Evolutionary conservation across 2,329 filamentous ascomycete species (phyloP).

Genomic region (Cladorrhinum sp.): DNA sequence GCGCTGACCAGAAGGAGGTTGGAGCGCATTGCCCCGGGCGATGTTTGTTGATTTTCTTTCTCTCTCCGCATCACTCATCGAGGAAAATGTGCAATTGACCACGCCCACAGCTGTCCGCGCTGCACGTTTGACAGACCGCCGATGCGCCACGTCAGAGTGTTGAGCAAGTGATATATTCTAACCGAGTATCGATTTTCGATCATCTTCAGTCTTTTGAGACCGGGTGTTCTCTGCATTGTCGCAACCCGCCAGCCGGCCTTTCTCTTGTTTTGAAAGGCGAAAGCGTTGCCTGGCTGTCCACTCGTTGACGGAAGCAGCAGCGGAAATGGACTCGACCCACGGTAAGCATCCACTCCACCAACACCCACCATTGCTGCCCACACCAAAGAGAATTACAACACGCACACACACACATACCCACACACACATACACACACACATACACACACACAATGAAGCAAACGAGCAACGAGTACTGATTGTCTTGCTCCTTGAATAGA

Average conservation of each 20-base stretch:
- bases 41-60: slow-evolving; percentile 31
- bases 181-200: slow-evolving; percentile 10
- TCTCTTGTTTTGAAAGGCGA: slow-evolving; percentile 23
- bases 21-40: slow-evolving; percentile 29
- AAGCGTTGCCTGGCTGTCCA: slow-evolving; percentile 16
- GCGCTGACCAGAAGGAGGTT: slow-evolving; percentile 17
- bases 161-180: slow-evolving; percentile 9
- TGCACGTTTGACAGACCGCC: slow-evolving; percentile 12
- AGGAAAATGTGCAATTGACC: slow-evolving; percentile 25
- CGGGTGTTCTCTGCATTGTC: slow-evolving; percentile 11
- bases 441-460: not conserved
- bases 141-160: slow-evolving; percentile 8
- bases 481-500: slow-evolving; percentile 26
- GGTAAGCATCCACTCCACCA: slow-evolving; percentile 28
- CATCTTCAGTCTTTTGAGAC: slow-evolving; percentile 9
- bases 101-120: slow-evolving; percentile 16
- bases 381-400: too few relatives aligned
- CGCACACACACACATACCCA: not conserved
- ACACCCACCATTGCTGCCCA: not conserved
- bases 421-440: not conserved
- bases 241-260: slow-evolving; percentile 13
- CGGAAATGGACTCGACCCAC: slow-evolving; percentile 29
- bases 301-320: slow-evolving; percentile 13
- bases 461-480: not conserved
- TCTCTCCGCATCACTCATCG: slow-evolving; percentile 14